A percentile compares a stretch with the other conserved stretches of the same genome.
Evolutionary conservation across 2,329 filamentous ascomycete genomes (phyloP).

Genomic region (Epichloe elymi): DNA sequence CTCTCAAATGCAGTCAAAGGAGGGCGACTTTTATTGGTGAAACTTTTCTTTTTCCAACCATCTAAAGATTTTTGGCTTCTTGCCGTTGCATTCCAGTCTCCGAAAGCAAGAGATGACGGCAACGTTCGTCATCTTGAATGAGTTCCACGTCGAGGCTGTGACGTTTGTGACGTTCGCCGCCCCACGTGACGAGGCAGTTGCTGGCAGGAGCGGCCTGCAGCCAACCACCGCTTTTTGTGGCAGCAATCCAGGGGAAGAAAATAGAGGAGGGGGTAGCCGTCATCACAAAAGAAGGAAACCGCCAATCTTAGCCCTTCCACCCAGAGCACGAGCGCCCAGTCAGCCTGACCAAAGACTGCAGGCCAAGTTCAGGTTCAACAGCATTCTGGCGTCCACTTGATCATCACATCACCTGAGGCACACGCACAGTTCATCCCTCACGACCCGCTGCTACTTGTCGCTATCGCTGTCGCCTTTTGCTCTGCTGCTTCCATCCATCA

Average conservation of each 20-base stretch:
- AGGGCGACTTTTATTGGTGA: too few species aligned
- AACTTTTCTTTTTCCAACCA: rapidly evolving
- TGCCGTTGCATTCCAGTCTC: neutral
- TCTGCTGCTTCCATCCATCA: neutral
- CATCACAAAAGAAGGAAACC: neutral
- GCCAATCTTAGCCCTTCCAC: neutral
- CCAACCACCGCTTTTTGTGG: neutral
- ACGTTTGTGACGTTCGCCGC: neutral
- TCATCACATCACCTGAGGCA: neutral
- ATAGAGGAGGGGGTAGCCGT: neutral
- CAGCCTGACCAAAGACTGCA: neutral
- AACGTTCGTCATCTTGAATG: neutral
- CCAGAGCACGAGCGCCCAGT: neutral
- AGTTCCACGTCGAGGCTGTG: neutral
- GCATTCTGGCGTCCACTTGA: neutral
- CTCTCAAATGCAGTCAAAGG: too few species aligned
- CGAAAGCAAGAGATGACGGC: neutral
- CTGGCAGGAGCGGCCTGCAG: neutral
- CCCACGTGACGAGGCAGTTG: neutral
- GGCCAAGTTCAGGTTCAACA: neutral
- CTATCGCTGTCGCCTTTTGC: neutral
- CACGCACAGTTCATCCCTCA: neutral
- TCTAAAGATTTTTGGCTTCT: too few species aligned
- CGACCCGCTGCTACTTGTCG: neutral
- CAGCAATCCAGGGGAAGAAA: neutral